Base-by-base conservation (phyloP, 2,329 filamentous ascomycete species). In the Xylariaceae sp. region DNA sequence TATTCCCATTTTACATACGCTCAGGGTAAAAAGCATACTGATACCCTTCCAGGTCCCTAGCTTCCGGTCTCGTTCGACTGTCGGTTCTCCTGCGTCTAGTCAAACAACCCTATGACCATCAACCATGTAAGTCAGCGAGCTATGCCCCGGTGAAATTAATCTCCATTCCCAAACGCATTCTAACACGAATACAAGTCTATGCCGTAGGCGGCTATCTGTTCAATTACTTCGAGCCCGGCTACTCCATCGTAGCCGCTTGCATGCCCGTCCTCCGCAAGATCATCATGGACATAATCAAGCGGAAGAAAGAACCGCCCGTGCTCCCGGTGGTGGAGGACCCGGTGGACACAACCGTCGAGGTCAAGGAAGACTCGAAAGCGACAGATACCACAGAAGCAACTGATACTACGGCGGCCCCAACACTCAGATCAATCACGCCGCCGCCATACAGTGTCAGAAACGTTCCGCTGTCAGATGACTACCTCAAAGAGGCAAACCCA, bases 231-330 rank as follows among this genome's bases (percentile, higher is more conserved):
- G 59, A 61, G 22, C 49, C 59, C 9, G 34, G 49, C 6, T 56
- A 42, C 34, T 50, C 59, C 1, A 61, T 61, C 32, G 26, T 60
- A 4, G 59, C 59, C 13, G 55, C 55, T 18, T 61, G 59, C 29
- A 55, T 60, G 26, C 59, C 59, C 8, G 41, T 61, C 26, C 50
- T 56, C 43, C 57, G 59, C 29, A 60, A 60, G 36, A n/a, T 55
- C 18, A 19, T 59, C 26, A 42, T 53, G 40, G 57, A 61, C 19
- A n/a, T 42, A 7, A 43, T 59, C n/a, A 29, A 51, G 47, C 53
- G 52, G 54, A 51, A 57, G 44, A 42, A 49, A 9, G 41, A 47
- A 9, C 19, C 22, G 10, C 26, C 46, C 8, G 16, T 47, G 4
- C 36, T 57, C n/a, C 57, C 57, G 26, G 10, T 59, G 8, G 54